Evolutionary conservation across 1,284 basidiomycete species (phyloP).

Genomic region (Blastosporella zonata): DNA sequence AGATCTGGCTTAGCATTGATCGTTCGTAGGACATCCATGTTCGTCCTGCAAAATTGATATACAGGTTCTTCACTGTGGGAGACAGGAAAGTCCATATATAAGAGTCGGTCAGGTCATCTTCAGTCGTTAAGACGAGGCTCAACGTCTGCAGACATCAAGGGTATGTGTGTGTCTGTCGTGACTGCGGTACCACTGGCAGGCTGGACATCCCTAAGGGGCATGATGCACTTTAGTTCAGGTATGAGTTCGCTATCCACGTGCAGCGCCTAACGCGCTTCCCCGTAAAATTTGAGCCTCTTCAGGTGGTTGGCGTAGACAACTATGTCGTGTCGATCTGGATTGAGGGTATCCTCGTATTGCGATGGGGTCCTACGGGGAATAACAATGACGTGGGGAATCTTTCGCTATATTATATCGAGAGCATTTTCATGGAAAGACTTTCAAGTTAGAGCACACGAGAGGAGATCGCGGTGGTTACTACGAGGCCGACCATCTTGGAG

Average conservation of each 20-base stretch:
- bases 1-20: not conserved
- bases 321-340: not conserved
- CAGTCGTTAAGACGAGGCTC: not conserved
- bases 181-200: not conserved
- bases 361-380: slow-evolving; percentile 1
- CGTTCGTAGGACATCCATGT: not conserved
- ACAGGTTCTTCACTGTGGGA: not conserved
- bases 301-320: not conserved
- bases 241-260: slow-evolving; percentile 6
- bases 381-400: not conserved
- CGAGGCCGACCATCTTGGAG: not conserved
- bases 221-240: not conserved
- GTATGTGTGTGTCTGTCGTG: not conserved
- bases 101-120: not conserved
- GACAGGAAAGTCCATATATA: slow-evolving; percentile 6
- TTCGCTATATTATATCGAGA: slow-evolving; percentile 10
- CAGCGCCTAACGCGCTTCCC: slow-evolving; percentile 5
- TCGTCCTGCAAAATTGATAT: not conserved
- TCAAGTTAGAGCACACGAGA: slow-evolving; percentile 9
- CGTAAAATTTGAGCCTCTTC: slow-evolving; percentile 12
- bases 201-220: not conserved
- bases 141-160: slow-evolving; percentile 1
- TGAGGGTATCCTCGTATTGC: not conserved
- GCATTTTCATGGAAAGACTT: slow-evolving; percentile 9
- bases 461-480: not conserved